Base-by-base conservation (phyloP, 78 protist genomes). In the Protostelium mycophagum region DNA sequence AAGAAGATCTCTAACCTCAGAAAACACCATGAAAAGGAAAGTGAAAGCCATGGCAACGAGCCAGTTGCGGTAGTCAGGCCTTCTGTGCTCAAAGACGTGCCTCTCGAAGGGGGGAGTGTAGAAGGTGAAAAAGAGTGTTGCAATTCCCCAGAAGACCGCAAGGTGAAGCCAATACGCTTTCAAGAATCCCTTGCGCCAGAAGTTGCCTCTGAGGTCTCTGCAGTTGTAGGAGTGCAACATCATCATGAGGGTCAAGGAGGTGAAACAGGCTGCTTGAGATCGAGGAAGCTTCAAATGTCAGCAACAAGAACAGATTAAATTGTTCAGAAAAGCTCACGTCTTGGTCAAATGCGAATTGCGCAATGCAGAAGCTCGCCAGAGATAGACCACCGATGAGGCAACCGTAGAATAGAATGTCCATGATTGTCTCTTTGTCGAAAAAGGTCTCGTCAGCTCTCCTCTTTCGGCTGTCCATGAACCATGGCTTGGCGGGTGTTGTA, bases 381-480 rank as follows among this genome's bases (percentile, higher is more conserved):
- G 73, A 51, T 51, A 51, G 73, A 51, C 73, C 73, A 51, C 73
- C 73, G 73, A 51, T 51, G 73, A 51, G 73, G 16, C 31, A 51
- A 25, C 73, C 73, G 16, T 51, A 51, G 31, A 51, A 16, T 25
- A 51, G 16, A 5, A 51, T 16, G 73, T 51, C 73, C 73, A 51
- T 5, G 16, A 51, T 51, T 5, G 73, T 51, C 73, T 51, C 73
- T 16, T 25, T 16, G 16, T 51, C 16, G 73, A 51, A 51, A 16
- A 51, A 51, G 31, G 73, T 51, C 73, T 51, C 73, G 73, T 51
- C 73, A 51, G 73, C 73, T 51, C 73, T 51, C 73, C 73, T 51
- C 73, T 51, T 51, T 51, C 73, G 5, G 31, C 73, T 51, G 73
- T 51, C 73, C 73, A 51, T 51, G 73, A 51, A 51, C 73, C 73